Evolutionary conservation across 345 rosid genomes (phyloP), one percentile per base, ranked within the genome.

Genomic region (Combretum micranthum): DNA sequence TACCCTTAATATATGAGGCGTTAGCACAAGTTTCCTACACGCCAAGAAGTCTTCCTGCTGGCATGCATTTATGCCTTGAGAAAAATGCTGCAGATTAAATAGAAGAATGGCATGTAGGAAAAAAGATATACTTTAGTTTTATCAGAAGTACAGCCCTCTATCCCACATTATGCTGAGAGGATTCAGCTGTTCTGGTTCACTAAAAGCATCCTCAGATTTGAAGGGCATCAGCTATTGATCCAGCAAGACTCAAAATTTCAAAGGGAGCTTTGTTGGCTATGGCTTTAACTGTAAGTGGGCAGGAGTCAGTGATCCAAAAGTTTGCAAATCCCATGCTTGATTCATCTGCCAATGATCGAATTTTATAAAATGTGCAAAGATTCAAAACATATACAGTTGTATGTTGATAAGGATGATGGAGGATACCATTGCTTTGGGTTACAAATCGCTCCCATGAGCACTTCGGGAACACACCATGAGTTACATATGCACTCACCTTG

Each of bases 271-370:
- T 77, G 69, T 82, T 83, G 52, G 67, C 85, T 42, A 94, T 70
- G 50, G 96, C 81, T 53, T 87, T 77, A 58, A 90, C 99, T 7
- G 99, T 90, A 15, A 42, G 72, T 1, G 99, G 95, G 68, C 99
- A 94, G 42, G 97, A 94, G 66, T 94, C 96, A 2, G 99, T 90
- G 64, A 90, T 94, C 99, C 97, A 90, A 61, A 94, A 94, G 80
- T 81, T 75, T 47, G 83, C 62, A 67, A 94, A 90, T 42, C 86
- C 95, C 52, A 72, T 80, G 64, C 64, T 84, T 1, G 64, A 19
- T 53, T 81, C 91, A 66, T 50, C 68, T 13, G 52, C 42, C 52
- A 59, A 53, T 22, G 18, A 37, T 50, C 67, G 15, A 45, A 49
- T 8, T 12, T 49, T 18, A 54, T 44, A 44, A 37, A 39, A 15